Conservation (phyloP, 2,329 filamentous ascomycete species). For the Sarocladium brachiariae region DNA sequence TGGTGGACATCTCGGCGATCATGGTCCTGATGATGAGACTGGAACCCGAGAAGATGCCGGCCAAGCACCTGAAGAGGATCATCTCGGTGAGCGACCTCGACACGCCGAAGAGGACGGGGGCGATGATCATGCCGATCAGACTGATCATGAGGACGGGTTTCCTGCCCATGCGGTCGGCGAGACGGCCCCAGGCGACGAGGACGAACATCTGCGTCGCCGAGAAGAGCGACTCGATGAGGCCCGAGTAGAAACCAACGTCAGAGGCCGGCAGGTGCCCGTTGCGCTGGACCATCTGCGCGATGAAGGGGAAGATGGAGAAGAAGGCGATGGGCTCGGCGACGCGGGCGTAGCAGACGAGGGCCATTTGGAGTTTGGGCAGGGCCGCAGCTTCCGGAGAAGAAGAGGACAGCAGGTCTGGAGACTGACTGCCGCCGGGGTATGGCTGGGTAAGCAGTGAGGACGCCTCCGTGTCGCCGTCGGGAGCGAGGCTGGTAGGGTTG, state of each 20-base stretch:
- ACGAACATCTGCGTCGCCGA: slow-evolving; percentile 69
- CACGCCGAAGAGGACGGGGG: slow-evolving; percentile 61
- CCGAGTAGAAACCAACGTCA: slow-evolving; percentile 76
- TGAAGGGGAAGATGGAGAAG: slow-evolving; percentile 75
- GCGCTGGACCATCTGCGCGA: slow-evolving; percentile 68
- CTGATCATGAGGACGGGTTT: slow-evolving; percentile 66
- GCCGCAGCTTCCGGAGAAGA: slow-evolving; percentile 30
- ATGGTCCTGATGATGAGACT: slow-evolving; percentile 71
- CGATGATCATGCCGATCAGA: slow-evolving; percentile 54
- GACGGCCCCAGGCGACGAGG: slow-evolving; percentile 66
- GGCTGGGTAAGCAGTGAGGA: not conserved
- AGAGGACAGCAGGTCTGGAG: too few species aligned
- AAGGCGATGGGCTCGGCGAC: slow-evolving; percentile 73
- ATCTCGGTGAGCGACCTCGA: slow-evolving; percentile 64
- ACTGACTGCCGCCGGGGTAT: not conserved
- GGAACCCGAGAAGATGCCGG: slow-evolving; percentile 67
- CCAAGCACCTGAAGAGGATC: slow-evolving; percentile 63
- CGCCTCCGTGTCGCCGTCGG: slow-evolving; percentile 9
- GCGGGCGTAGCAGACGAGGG: slow-evolving; percentile 66
- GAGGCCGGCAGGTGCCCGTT: slow-evolving; percentile 53
- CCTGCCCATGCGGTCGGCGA: slow-evolving; percentile 58
- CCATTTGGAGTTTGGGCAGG: slow-evolving; percentile 56
- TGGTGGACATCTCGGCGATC: slow-evolving; percentile 65
- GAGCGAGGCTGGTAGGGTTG: slow-evolving; percentile 1
- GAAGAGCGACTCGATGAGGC: slow-evolving; percentile 69